These are phyloP conservation scores for Hanseniaspora guilliermondii DNA, from an alignment of 805 yeast species.

Conservation along the genomic window DNA sequence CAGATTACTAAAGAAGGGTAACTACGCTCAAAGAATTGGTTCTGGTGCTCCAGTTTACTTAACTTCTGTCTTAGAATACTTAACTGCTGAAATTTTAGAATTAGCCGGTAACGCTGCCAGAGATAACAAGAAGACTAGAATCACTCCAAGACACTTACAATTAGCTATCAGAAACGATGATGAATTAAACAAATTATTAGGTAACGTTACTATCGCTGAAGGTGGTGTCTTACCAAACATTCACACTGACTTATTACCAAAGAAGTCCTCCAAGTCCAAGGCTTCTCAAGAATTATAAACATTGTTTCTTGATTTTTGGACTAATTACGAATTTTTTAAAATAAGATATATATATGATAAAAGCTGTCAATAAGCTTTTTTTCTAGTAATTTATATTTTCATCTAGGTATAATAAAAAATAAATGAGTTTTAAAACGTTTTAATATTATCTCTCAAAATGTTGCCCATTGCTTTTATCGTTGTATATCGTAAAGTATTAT, in stretches of 20 bases:
- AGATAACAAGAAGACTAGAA: conserved; percentile 98
- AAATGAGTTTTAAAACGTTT: not conserved
- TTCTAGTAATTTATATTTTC: conserved; percentile 9
- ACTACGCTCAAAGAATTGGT: conserved; percentile 97
- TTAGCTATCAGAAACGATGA: conserved; percentile 98
- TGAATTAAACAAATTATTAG: conserved; percentile 87
- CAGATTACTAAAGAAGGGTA: conserved; percentile 90
- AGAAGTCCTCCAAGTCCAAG: conserved; percentile 52
- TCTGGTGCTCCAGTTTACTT: conserved; percentile 98
- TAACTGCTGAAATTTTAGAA: conserved; percentile 96
- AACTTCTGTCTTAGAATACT: conserved; percentile 92
- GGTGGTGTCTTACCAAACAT: conserved; percentile 99
- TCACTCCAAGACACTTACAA: conserved; percentile 96
- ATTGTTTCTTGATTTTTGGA: conserved; percentile 2
- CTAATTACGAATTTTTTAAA: conserved; percentile 2
- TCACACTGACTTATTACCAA: conserved; percentile 82
- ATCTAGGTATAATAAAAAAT: conserved; percentile 6
- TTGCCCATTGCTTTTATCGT: too few species aligned
- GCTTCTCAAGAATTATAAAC: conserved; percentile 55
- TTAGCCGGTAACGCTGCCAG: conserved; percentile 98
- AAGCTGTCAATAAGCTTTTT: not conserved
- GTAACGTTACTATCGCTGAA: conserved; percentile 92
- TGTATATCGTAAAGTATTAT: too few species aligned
- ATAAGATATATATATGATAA: conserved; percentile 6
- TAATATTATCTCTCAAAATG: too few species aligned